These are phyloP conservation scores for Chlorella sp. DNA, from an alignment of 139 green algal species.

Conservation along the genomic window DNA sequence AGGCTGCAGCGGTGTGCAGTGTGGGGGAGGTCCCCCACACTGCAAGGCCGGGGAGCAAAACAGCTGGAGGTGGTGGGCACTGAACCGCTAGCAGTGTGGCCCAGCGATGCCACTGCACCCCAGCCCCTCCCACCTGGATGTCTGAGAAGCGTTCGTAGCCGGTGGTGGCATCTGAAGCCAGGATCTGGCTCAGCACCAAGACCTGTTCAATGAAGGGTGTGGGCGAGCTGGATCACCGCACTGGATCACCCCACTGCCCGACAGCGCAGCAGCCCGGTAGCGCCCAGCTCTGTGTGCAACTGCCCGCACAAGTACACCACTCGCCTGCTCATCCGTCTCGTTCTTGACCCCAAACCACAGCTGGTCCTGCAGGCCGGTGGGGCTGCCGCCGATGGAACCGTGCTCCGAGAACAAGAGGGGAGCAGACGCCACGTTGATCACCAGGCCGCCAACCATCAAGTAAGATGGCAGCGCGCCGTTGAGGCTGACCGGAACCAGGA, in stretches of 20 bases:
- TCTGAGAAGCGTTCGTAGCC: conserved; percentile 51
- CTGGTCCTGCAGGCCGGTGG: conserved; percentile 85
- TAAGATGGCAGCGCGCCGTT: conserved; percentile 71
- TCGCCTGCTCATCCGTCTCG: not conserved
- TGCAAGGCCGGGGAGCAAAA: too few relatives aligned
- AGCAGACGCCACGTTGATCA: conserved; percentile 66
- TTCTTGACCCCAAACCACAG: conserved; percentile 45
- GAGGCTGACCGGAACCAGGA: conserved; percentile 49
- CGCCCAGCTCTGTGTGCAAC: not conserved
- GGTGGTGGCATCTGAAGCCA: conserved; percentile 79
- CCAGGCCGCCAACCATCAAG: conserved; percentile 66
- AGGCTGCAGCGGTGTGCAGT: too few relatives aligned
- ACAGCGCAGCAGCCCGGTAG: not conserved
- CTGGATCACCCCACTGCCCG: not conserved
- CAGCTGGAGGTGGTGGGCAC: too few relatives aligned
- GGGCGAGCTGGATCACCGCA: not conserved
- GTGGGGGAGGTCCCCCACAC: too few relatives aligned
- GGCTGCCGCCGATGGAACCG: conserved; percentile 77
- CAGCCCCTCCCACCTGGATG: not conserved
- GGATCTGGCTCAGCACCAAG: conserved; percentile 75
- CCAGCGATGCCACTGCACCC: too few relatives aligned
- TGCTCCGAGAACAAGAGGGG: conserved; percentile 81
- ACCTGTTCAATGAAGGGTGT: conserved; percentile 48
- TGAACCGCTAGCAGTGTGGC: not conserved
- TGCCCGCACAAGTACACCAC: not conserved